phyloP scores from a whole-genome alignment of 345 rosid species.

The Camelina neglecta region DNA sequence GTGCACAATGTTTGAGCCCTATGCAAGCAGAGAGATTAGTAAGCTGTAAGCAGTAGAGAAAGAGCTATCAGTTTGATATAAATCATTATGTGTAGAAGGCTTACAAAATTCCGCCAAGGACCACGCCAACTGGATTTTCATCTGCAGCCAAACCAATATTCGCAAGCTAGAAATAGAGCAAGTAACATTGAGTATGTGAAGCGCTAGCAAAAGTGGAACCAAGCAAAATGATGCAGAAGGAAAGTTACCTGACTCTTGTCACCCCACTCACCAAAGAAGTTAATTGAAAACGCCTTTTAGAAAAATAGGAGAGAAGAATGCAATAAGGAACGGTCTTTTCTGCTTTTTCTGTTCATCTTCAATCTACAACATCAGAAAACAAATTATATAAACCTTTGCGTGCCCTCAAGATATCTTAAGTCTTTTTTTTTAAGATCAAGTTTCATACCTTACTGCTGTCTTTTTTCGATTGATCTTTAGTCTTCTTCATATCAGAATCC shows the following conservation, averaged over 20 bases:
- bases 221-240: conserved; percentile 1
- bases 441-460: conserved; percentile 57
- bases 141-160: conserved; percentile 97
- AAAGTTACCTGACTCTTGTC: conserved; percentile 91
- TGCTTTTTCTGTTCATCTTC: conserved; percentile 76
- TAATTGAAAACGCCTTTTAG: conserved; percentile 97
- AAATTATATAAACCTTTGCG: background rate
- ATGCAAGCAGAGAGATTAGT: conserved; percentile 26
- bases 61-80: background rate
- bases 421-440: background rate
- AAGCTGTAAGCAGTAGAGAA: conserved; percentile 5
- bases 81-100: conserved; percentile 39
- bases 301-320: conserved; percentile 86
- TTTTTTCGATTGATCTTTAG: conserved; percentile 47
- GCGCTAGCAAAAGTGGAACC: background rate
- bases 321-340: conserved; percentile 64
- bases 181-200: conserved; percentile 33
- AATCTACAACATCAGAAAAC: conserved; percentile 49
- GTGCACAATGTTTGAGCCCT: conserved; percentile 95
- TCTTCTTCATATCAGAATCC: conserved; percentile 78
- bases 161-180: conserved; percentile 68
- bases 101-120: conserved; percentile 85
- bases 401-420: background rate
- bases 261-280: conserved; percentile 98
- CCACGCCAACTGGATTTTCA: conserved; percentile 87